Conservation (phyloP, 2,329 filamentous ascomycete species). For the Aspergillus pseudonomiae region DNA sequence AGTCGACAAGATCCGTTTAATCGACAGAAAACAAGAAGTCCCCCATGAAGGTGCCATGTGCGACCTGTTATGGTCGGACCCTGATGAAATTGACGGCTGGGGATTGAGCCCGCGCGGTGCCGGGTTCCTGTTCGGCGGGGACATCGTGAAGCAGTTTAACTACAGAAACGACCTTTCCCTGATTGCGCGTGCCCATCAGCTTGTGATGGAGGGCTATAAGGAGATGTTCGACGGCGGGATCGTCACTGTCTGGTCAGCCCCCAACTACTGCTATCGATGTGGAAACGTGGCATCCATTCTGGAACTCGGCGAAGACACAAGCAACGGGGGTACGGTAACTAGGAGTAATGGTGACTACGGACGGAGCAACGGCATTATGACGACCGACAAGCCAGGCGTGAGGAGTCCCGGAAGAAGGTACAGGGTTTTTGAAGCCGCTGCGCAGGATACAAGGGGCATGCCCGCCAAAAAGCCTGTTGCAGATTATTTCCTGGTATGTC, state of each 20-base stretch:
- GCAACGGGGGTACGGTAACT: constrained; percentile 70
- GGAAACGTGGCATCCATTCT: constrained; percentile 95
- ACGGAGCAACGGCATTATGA: constrained; percentile 51
- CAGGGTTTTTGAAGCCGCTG: constrained; percentile 92
- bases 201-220: constrained; percentile 99
- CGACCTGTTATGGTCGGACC: constrained; percentile 96
- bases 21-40: constrained; percentile 97
- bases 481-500: constrained; percentile 80
- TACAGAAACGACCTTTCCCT: constrained; percentile 89
- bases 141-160: constrained; percentile 96
- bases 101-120: constrained; percentile 90
- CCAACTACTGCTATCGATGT: constrained; percentile 95
- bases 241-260: constrained; percentile 97
- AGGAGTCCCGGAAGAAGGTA: constrained; percentile 84
- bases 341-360: constrained; percentile 59
- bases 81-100: constrained; percentile 95
- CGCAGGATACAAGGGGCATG: constrained; percentile 95
- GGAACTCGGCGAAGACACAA: constrained; percentile 85
- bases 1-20: constrained; percentile 90
- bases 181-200: constrained; percentile 91
- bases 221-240: constrained; percentile 98
- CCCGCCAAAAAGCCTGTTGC: constrained; percentile 97
- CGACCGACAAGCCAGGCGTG: constrained; percentile 51
- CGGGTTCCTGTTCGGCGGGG: constrained; percentile 91
- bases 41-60: constrained; percentile 99